Evolutionary conservation across 352 stramenopile species (phyloP).

Genomic region (Blastocystis sp.): DNA sequence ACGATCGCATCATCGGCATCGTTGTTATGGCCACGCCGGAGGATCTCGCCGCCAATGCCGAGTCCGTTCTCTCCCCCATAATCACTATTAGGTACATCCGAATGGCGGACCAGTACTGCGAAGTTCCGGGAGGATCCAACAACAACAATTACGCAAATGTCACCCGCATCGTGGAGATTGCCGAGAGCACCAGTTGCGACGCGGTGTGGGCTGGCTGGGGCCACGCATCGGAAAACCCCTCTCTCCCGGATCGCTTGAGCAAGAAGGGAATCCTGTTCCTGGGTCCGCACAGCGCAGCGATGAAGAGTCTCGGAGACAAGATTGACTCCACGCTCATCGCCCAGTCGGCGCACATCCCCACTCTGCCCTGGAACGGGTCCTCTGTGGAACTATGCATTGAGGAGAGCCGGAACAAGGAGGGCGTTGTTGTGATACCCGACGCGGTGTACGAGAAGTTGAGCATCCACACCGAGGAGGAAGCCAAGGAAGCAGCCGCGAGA

Average conservation of each 20-base stretch:
- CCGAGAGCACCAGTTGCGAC: slow-evolving; percentile 75
- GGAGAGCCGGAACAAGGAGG: slow-evolving; percentile 53
- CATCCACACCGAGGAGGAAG: slow-evolving; percentile 81
- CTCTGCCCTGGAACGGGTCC: slow-evolving; percentile 98
- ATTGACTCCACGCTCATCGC: slow-evolving; percentile 99
- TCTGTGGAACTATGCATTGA: slow-evolving; percentile 87
- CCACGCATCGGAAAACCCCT: slow-evolving; percentile 97
- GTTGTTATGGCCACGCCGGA: slow-evolving; percentile 99
- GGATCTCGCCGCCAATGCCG: slow-evolving; percentile 96
- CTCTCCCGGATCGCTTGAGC: slow-evolving; percentile 90
- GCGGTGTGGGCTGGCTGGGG: slow-evolving; percentile 86
- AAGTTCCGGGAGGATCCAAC: slow-evolving; percentile 98
- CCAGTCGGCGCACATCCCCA: slow-evolving; percentile 95
- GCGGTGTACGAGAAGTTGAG: slow-evolving; percentile 87
- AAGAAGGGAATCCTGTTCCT: slow-evolving; percentile 81
- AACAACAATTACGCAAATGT: slow-evolving; percentile 99
- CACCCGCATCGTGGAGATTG: slow-evolving; percentile 92
- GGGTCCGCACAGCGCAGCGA: slow-evolving; percentile 93
- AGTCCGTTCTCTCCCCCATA: slow-evolving; percentile 80
- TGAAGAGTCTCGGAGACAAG: slow-evolving; percentile 94
- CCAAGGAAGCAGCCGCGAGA: slow-evolving; percentile 86
- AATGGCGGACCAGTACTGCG: slow-evolving; percentile 98
- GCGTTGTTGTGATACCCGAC: slow-evolving; percentile 82
- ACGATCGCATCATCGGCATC: slow-evolving; percentile 86
- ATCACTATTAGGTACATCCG: slow-evolving; percentile 89